Base-by-base conservation (phyloP, 1,284 basidiomycete species). In the Farysia itapuensis region DNA sequence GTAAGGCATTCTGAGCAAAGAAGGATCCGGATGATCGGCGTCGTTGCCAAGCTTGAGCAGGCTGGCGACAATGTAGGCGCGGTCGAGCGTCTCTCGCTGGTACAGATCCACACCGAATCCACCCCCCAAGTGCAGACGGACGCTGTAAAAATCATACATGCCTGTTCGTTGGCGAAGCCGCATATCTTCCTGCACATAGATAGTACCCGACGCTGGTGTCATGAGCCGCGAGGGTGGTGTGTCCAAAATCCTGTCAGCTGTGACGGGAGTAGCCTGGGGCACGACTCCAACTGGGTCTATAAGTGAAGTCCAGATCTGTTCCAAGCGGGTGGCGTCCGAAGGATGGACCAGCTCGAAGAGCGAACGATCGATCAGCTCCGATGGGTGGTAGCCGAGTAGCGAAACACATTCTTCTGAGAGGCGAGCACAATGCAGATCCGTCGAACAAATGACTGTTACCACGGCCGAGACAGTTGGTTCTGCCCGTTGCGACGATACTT, bases 31-130 rank as follows among this genome's bases (percentile, higher is more conserved):
- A 37, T 65, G 63, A 14, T 48, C 54, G 2, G 63, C 63, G 20
- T 65, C 63, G 45, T 65, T 65, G 45, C 63, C 63, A 11, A 65
- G 43, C 40, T 65, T 65, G 39, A 65, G 57, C 35, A 69, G 36
- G 24, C 59, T 64, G 2, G 64, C 60, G 3, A 70, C 67, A 25
- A 70, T 60, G 39, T 67, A 70, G 5, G 67, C 67, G 4, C 57
- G 60, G 28, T 64, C 52, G 5, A 61, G 54, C 35, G 60, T 64
- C 28, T 70, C 59, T n/a, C 50, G 44, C 11, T 49, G 56, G 24
- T 61, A 67, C 21, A 70, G 43, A 29, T 70, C 67, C 9, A 58
- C 56, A 22, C 67, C 67, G 38, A 67, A 70, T 28, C 47, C 54
- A 25, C 65, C 65, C 18, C 67, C 67, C 18, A 69, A 45, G 37